phyloP scores from a whole-genome alignment of 768 basidiomycete species.

The Kwoniella bestiolae region DNA sequence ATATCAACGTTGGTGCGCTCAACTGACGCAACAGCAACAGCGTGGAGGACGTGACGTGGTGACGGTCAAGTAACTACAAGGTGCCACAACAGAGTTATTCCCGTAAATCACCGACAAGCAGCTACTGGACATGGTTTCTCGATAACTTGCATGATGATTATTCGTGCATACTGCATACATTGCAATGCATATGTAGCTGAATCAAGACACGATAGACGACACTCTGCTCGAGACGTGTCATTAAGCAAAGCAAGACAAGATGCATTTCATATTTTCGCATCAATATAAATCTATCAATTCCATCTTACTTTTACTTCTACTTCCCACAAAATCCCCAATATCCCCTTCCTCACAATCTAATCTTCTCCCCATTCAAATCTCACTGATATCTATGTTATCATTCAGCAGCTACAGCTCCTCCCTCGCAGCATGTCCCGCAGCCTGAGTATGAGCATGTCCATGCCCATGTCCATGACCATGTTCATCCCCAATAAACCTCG shows the following conservation, averaged over 20 bases:
- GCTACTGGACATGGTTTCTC: neutral
- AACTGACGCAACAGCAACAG: neutral
- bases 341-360: too few relatives aligned
- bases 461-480: conserved; percentile 21
- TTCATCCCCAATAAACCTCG: conserved; percentile 16
- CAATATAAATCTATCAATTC: too few relatives aligned
- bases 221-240: too few relatives aligned
- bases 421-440: conserved; percentile 6
- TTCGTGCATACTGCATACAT: neutral
- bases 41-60: conserved; percentile 27
- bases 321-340: too few relatives aligned
- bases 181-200: too few relatives aligned
- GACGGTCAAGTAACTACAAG: neutral
- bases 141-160: neutral
- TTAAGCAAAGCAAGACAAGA: too few relatives aligned
- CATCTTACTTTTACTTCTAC: too few relatives aligned
- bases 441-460: conserved; percentile 8
- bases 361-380: neutral
- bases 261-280: too few relatives aligned
- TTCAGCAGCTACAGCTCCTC: conserved; percentile 16
- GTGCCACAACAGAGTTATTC: conserved; percentile 13
- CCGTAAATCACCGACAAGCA: conserved; percentile 8
- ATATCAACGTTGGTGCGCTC: conserved; percentile 11
- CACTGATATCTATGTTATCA: neutral
- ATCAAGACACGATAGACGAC: too few relatives aligned